Conservation (phyloP, 768 basidiomycete genomes). For the Tylopilus sp. region DNA sequence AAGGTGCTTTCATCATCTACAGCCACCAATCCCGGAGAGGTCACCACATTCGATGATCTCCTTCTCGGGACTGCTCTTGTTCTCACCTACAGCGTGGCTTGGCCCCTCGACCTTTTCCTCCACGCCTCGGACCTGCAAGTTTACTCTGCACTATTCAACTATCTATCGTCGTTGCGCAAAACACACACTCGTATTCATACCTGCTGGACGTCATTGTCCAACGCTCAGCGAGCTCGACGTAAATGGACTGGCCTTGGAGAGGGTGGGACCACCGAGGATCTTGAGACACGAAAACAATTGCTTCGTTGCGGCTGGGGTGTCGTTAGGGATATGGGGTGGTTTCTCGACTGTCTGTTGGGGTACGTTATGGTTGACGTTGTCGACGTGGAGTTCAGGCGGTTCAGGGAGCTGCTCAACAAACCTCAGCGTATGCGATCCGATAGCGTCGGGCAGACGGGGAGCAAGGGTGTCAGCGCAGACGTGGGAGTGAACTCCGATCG, state of each 20-base stretch:
- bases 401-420: slow-evolving; percentile 56
- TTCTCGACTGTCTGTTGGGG: slow-evolving; percentile 75
- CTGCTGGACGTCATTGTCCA: slow-evolving; percentile 84
- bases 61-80: slow-evolving; percentile 76
- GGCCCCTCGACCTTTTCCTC: slow-evolving; percentile 90
- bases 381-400: slow-evolving; percentile 72
- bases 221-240: slow-evolving; percentile 77
- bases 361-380: slow-evolving; percentile 92
- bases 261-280: slow-evolving; percentile 75
- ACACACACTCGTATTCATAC: slow-evolving; percentile 76
- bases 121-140: slow-evolving; percentile 67
- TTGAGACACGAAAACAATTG: slow-evolving; percentile 58
- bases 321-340: slow-evolving; percentile 88
- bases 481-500: slow-evolving; percentile 22
- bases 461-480: slow-evolving; percentile 9
- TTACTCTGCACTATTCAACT: slow-evolving; percentile 77
- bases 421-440: slow-evolving; percentile 20
- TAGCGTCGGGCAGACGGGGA: slow-evolving; percentile 12
- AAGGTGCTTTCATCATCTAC: slow-evolving; percentile 41
- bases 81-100: slow-evolving; percentile 68
- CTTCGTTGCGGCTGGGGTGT: slow-evolving; percentile 84
- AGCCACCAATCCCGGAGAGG: slow-evolving; percentile 35
- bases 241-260: slow-evolving; percentile 87
- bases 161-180: slow-evolving; percentile 79
- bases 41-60: slow-evolving; percentile 62